These are phyloP conservation scores for Globisporangium camurandrum DNA, from an alignment of 352 stramenopile genomes.

Conservation along the genomic window DNA sequence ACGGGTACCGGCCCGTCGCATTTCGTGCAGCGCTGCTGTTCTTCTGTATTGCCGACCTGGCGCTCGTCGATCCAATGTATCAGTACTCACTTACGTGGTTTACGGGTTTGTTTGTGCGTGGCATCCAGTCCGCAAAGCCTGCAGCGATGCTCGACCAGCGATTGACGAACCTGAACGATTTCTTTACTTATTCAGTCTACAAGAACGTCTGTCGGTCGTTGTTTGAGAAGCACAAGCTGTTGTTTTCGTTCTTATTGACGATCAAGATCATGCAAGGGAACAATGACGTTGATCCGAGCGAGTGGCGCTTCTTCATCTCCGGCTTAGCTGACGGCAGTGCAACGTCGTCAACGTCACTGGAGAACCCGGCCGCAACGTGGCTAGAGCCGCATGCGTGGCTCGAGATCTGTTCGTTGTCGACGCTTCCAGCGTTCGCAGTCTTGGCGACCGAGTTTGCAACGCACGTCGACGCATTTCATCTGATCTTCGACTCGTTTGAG, in stretches of 20 bases:
- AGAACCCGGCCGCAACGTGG: constrained; percentile 51
- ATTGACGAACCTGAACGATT: constrained; percentile 87
- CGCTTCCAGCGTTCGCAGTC: constrained; percentile 52
- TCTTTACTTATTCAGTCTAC: constrained; percentile 92
- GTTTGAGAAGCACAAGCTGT: constrained; percentile 92
- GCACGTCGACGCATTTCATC: constrained; percentile 43
- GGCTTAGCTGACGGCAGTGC: constrained; percentile 46
- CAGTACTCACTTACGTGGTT: constrained; percentile 94
- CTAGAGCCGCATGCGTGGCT: constrained; percentile 73
- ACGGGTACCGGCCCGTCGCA: constrained; percentile 83
- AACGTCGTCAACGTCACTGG: constrained; percentile 26
- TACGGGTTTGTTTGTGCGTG: constrained; percentile 87
- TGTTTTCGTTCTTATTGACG: constrained; percentile 89
- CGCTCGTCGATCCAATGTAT: constrained; percentile 86
- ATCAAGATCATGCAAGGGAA: constrained; percentile 88
- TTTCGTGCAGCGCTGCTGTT: constrained; percentile 86
- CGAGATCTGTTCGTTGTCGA: constrained; percentile 69
- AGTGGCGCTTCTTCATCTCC: constrained; percentile 90
- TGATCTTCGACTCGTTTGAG: constrained; percentile 79
- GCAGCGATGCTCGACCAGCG: constrained; percentile 61
- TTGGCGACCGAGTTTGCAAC: constrained; percentile 41
- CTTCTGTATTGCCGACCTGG: constrained; percentile 88
- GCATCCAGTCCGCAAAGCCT: constrained; percentile 74
- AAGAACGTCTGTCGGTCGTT: constrained; percentile 91
- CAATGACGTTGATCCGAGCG: constrained; percentile 63